These are phyloP conservation scores for Mycena haematopus DNA, from an alignment of 768 basidiomycete species.

Conservation along the genomic window DNA sequence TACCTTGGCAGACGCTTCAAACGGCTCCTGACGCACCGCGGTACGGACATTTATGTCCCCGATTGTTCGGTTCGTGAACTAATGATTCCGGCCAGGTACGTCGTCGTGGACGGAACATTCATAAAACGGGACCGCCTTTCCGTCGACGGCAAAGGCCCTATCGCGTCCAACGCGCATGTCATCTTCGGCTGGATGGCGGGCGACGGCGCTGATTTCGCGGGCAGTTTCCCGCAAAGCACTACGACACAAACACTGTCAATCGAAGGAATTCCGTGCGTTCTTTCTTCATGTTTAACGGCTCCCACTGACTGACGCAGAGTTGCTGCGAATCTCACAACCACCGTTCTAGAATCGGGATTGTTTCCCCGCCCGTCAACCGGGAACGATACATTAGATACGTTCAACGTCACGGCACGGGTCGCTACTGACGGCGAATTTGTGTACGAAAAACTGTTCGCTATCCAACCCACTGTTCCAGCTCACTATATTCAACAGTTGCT, in stretches of 20 bases:
- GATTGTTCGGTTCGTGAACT: not conserved
- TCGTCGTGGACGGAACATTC: conserved; percentile 56
- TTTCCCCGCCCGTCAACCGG: conserved; percentile 47
- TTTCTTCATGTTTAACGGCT: not conserved
- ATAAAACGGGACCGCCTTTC: conserved; percentile 46
- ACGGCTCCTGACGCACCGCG: conserved; percentile 42
- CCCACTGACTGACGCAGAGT: conserved; percentile 1
- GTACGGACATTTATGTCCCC: not conserved
- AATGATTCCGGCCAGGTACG: conserved; percentile 34
- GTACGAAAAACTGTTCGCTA: not conserved
- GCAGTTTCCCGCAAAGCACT: conserved; percentile 37
- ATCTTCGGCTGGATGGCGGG: conserved; percentile 59
- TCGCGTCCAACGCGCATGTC: conserved; percentile 48
- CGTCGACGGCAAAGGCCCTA: conserved; percentile 45
- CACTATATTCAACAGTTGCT: conserved; percentile 34
- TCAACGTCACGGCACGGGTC: conserved; percentile 52
- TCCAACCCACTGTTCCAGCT: not conserved
- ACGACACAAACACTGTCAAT: conserved; percentile 28
- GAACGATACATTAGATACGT: conserved; percentile 47
- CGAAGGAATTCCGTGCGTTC: conserved; percentile 24
- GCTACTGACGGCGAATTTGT: conserved; percentile 54
- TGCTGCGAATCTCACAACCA: conserved; percentile 29
- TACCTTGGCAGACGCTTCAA: conserved; percentile 44
- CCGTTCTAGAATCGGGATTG: conserved; percentile 38
- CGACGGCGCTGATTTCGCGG: conserved; percentile 55